Percentiles rank a stretch among this genome's conserved stretches.
phyloP scores from a whole-genome alignment of 1,139 yeast species.

The Yamadazyma oceani region DNA sequence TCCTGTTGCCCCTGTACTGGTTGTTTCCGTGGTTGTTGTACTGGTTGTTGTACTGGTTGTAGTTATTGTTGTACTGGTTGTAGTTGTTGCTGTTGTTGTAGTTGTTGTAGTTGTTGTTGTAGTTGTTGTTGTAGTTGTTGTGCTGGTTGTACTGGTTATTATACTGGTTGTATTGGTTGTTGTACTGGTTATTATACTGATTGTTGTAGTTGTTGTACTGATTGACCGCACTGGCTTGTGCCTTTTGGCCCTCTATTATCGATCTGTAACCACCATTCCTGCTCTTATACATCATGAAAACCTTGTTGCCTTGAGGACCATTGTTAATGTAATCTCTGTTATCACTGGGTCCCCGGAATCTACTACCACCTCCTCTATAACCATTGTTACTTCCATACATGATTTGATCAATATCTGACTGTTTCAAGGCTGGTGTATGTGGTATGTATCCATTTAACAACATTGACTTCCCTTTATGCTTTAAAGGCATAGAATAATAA shows the following conservation, averaged over 20 bases:
- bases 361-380: constrained; percentile 22
- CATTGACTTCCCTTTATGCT: constrained; percentile 71
- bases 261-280: constrained; percentile 46
- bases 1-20: constrained; percentile 9
- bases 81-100: constrained; percentile 12
- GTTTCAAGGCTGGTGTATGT: constrained; percentile 58
- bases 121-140: constrained; percentile 1
- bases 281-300: constrained; percentile 33
- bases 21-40: neutral
- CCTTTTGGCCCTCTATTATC: constrained; percentile 11
- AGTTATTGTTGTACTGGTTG: constrained; percentile 3
- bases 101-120: constrained; percentile 6
- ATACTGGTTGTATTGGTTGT: constrained; percentile 11
- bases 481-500: constrained; percentile 57
- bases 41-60: constrained; percentile 11
- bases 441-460: constrained; percentile 76
- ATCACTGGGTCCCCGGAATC: constrained; percentile 35
- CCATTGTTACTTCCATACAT: constrained; percentile 36
- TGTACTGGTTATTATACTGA: constrained; percentile 11
- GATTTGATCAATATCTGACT: constrained; percentile 69
- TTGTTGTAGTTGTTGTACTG: constrained; percentile 8
- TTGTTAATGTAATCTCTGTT: constrained; percentile 40
- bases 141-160: constrained; percentile 8
- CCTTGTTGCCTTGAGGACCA: constrained; percentile 43
- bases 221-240: neutral